A percentile compares a stretch with the other conserved stretches of the same genome.
These are phyloP conservation scores for Knufia petricola DNA, from an alignment of 2,329 filamentous ascomycete genomes.

Conservation along the genomic window DNA sequence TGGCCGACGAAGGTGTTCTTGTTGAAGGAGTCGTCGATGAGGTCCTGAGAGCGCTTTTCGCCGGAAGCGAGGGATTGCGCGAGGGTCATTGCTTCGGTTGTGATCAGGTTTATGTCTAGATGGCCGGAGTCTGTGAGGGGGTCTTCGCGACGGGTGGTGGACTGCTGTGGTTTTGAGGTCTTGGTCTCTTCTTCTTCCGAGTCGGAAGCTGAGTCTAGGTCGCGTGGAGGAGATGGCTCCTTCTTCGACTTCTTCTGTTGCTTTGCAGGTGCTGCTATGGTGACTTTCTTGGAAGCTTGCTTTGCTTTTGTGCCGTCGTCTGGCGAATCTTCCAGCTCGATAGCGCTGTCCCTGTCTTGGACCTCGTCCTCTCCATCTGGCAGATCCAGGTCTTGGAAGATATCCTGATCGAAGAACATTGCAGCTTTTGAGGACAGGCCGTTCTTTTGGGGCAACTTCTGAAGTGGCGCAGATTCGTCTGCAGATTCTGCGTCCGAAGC, in stretches of 20 bases:
- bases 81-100: constrained; percentile 97
- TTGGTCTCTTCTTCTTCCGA: constrained; percentile 31
- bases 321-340: constrained; percentile 27
- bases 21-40: constrained; percentile 89
- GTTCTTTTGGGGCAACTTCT: constrained; percentile 23
- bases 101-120: constrained; percentile 92
- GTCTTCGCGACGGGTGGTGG: constrained; percentile 23
- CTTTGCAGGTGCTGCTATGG: constrained; percentile 23
- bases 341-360: constrained; percentile 32
- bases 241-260: constrained; percentile 10
- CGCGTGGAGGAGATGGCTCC: background rate
- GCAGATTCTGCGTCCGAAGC: constrained; percentile 40
- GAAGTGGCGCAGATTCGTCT: constrained; percentile 25
- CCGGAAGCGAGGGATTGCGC: constrained; percentile 86
- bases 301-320: constrained; percentile 12
- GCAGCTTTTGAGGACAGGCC: constrained; percentile 76
- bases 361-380: constrained; percentile 46
- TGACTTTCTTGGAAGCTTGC: constrained; percentile 19
- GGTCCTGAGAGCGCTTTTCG: constrained; percentile 65
- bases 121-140: constrained; percentile 34
- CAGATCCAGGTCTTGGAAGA: constrained; percentile 74
- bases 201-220: constrained; percentile 12
- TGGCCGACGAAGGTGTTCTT: constrained; percentile 89
- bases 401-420: constrained; percentile 87
- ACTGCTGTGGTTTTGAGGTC: constrained; percentile 9